Conservation (phyloP, 805 yeast genomes). For the Blastobotrys peoriensis region DNA sequence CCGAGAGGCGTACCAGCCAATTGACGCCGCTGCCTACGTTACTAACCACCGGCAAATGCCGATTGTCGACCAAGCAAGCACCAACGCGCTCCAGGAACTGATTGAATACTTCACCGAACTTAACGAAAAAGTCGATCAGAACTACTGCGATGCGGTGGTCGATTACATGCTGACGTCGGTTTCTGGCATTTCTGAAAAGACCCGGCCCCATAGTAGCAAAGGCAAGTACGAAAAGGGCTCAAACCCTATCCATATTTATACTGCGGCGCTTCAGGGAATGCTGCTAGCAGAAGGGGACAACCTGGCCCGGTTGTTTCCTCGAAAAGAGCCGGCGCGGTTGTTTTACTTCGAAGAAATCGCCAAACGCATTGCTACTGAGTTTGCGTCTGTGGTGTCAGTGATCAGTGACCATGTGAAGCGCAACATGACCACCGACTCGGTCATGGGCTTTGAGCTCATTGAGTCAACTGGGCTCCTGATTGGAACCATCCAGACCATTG, state of each 20-base stretch:
- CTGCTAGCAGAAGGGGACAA: slow-evolving; percentile 47
- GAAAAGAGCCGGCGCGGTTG: slow-evolving; percentile 28
- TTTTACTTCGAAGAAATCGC: slow-evolving; percentile 32
- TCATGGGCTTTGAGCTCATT: slow-evolving; percentile 53
- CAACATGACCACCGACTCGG: slow-evolving; percentile 43
- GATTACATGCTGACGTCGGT: slow-evolving; percentile 18
- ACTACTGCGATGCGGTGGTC: slow-evolving; percentile 17
- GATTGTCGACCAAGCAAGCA: slow-evolving; percentile 16
- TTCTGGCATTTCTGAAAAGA: slow-evolving; percentile 12
- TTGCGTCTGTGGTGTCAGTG: slow-evolving; percentile 33
- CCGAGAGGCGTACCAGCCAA: slow-evolving; percentile 35
- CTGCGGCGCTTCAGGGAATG: slow-evolving; percentile 45
- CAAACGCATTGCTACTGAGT: slow-evolving; percentile 34
- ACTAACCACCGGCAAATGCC: slow-evolving; percentile 36
- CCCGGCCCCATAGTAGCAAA: slow-evolving; percentile 11
- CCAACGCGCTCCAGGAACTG: slow-evolving; percentile 34
- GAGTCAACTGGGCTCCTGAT: slow-evolving; percentile 39
- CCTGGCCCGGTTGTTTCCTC: slow-evolving; percentile 37
- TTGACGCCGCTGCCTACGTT: slow-evolving; percentile 41
- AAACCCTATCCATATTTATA: slow-evolving; percentile 51
- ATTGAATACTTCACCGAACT: slow-evolving; percentile 41
- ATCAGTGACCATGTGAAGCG: slow-evolving; percentile 37
- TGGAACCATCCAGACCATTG: slow-evolving; percentile 28
- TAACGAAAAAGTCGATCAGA: slow-evolving; percentile 22
- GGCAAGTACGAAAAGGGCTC: slow-evolving; percentile 56